Conservation (phyloP, 176 grass and related monocot genomes). For the Aechmea fasciata region DNA sequence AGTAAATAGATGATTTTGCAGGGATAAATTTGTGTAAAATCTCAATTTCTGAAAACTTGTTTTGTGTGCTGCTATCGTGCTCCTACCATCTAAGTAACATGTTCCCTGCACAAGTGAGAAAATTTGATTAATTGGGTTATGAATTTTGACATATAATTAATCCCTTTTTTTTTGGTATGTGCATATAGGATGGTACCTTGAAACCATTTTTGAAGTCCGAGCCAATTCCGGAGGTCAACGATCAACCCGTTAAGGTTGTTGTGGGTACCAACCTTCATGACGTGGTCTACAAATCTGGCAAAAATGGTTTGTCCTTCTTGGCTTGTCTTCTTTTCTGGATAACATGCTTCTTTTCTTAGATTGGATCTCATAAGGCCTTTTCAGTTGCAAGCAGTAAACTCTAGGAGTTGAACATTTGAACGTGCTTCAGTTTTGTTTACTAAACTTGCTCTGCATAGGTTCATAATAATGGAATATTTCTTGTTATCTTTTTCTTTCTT, state of each 20-base stretch:
- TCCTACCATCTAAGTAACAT: constrained; percentile 11
- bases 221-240: constrained; percentile 59
- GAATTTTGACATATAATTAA: constrained; percentile 11
- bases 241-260: constrained; percentile 64
- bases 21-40: no score
- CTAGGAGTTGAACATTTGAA: neutral
- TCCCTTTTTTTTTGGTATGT: constrained; percentile 14
- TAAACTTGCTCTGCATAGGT: neutral
- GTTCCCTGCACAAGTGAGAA: constrained; percentile 8
- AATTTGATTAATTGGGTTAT: constrained; percentile 7
- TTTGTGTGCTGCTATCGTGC: neutral
- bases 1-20: no score
- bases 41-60: neutral
- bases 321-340: neutral
- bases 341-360: neutral
- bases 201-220: constrained; percentile 63
- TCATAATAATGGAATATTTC: neutral
- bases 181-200: constrained; percentile 63
- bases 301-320: constrained; percentile 58
- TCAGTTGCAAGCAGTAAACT: neutral
- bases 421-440: neutral
- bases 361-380: neutral
- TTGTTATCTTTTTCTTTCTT: no score
- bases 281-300: constrained; percentile 58
- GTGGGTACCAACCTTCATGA: constrained; percentile 66